Conservation (phyloP, 139 green algal genomes). For the Chlamydomonas applanata region DNA sequence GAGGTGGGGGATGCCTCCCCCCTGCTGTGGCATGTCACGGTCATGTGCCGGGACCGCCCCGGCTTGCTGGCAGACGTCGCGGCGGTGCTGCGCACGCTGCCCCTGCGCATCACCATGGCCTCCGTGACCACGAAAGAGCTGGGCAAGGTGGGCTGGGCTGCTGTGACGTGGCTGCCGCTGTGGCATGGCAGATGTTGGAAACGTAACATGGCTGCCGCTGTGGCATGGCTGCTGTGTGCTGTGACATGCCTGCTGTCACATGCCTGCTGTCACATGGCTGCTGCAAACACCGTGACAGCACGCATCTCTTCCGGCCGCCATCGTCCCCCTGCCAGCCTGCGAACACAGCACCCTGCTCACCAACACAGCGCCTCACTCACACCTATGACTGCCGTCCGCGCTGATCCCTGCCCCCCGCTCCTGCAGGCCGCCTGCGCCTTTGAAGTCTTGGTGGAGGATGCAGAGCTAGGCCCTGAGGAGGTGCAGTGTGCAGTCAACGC, state of each 20-base stretch:
- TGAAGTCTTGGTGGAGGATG: neutral
- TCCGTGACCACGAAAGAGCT: neutral
- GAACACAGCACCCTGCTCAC: neutral
- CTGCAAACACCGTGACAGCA: too few species aligned
- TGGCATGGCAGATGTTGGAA: too few species aligned
- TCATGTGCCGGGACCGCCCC: conserved; percentile 1
- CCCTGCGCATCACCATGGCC: neutral
- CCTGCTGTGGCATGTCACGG: neutral
- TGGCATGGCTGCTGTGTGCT: too few species aligned
- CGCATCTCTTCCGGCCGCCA: too few species aligned
- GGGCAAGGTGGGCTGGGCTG: neutral
- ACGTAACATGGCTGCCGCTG: too few species aligned
- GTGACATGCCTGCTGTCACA: too few species aligned
- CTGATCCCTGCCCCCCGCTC: neutral
- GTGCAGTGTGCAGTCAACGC: conserved; percentile 8
- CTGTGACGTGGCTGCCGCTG: too few species aligned
- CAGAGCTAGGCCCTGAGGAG: neutral
- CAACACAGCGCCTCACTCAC: too few species aligned
- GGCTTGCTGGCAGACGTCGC: conserved; percentile 8
- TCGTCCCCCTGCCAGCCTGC: neutral
- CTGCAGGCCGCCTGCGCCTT: neutral
- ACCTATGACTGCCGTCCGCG: too few species aligned
- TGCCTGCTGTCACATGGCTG: too few species aligned
- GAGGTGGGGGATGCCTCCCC: neutral
- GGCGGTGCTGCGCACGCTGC: neutral